Conservation (phyloP, 331 rosid genomes). For the Phaseolus coccineus region DNA sequence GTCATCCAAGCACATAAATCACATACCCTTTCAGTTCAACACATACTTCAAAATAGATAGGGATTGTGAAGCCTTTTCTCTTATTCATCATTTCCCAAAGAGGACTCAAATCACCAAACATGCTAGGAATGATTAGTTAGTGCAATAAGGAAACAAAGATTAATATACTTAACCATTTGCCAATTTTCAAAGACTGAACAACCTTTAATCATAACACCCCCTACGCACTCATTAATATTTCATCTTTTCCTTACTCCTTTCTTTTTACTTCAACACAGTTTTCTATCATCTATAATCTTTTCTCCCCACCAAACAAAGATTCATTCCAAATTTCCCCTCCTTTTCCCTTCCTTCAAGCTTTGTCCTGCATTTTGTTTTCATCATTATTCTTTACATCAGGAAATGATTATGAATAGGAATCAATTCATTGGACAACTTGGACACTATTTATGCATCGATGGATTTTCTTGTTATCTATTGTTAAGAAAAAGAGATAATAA, state of each 20-base stretch:
- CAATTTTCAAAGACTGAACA: slow-evolving; percentile 33
- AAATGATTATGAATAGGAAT: slow-evolving; percentile 25
- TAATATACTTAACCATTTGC: slow-evolving; percentile 27
- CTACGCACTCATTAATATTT: slow-evolving; percentile 36
- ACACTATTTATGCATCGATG: slow-evolving; percentile 34
- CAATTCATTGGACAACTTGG: slow-evolving; percentile 33
- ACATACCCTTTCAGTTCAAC: not conserved
- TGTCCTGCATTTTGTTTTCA: slow-evolving; percentile 34
- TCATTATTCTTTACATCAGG: slow-evolving; percentile 29
- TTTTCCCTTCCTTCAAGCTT: slow-evolving; percentile 57
- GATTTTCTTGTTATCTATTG: slow-evolving; percentile 42
- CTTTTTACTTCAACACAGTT: slow-evolving; percentile 26
- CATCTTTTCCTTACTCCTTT: slow-evolving; percentile 41
- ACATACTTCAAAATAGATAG: not conserved
- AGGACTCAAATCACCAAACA: not conserved
- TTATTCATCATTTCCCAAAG: not conserved
- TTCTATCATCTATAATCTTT: slow-evolving; percentile 44
- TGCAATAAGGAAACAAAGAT: slow-evolving; percentile 12
- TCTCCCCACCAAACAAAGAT: slow-evolving; percentile 52
- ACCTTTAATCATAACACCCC: slow-evolving; percentile 44
- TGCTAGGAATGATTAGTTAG: not conserved
- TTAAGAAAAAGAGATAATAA: slow-evolving; percentile 35
- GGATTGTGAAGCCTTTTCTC: not conserved
- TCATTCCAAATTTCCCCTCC: slow-evolving; percentile 33
- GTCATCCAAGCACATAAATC: not conserved